These are phyloP conservation scores for Theobroma cacao DNA, from an alignment of 345 rosid species.

Conservation along the genomic window DNA sequence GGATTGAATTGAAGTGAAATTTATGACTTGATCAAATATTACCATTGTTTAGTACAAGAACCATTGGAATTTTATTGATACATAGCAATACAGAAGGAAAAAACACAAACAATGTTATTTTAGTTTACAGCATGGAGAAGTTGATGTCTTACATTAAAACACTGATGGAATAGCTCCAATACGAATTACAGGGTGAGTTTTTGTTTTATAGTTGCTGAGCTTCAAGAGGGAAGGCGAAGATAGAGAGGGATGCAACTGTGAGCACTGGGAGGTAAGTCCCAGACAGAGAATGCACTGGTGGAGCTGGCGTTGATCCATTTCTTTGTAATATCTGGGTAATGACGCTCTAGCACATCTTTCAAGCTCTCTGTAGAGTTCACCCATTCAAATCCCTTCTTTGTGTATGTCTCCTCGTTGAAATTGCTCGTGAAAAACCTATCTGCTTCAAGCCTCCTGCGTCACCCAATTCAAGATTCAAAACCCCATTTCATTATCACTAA, in stretches of 20 bases:
- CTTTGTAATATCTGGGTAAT: constrained; percentile 41
- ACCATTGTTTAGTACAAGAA: too few relatives aligned
- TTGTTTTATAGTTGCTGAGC: too few relatives aligned
- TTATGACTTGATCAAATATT: too few relatives aligned
- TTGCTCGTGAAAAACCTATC: constrained; percentile 58
- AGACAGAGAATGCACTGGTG: constrained; percentile 53
- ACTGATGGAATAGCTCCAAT: too few relatives aligned
- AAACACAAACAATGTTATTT: too few relatives aligned
- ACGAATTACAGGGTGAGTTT: too few relatives aligned
- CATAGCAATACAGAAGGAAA: too few relatives aligned
- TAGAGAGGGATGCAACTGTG: constrained; percentile 40
- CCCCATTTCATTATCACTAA: not conserved
- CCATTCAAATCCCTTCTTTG: constrained; percentile 58
- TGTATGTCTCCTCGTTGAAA: constrained; percentile 45
- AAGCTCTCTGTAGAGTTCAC: constrained; percentile 51
- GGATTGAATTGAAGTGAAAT: too few relatives aligned
- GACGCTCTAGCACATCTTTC: constrained; percentile 50
- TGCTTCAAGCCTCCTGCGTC: constrained; percentile 54
- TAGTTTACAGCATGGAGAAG: too few relatives aligned
- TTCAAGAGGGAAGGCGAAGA: constrained; percentile 35
- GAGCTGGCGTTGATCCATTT: constrained; percentile 70
- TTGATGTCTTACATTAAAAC: too few relatives aligned
- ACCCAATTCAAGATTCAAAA: not conserved
- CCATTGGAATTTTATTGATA: too few relatives aligned
- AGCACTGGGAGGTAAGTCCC: constrained; percentile 43